Base-by-base conservation (phyloP, 2,329 filamentous ascomycete species). In the Aureobasidium sp. region DNA sequence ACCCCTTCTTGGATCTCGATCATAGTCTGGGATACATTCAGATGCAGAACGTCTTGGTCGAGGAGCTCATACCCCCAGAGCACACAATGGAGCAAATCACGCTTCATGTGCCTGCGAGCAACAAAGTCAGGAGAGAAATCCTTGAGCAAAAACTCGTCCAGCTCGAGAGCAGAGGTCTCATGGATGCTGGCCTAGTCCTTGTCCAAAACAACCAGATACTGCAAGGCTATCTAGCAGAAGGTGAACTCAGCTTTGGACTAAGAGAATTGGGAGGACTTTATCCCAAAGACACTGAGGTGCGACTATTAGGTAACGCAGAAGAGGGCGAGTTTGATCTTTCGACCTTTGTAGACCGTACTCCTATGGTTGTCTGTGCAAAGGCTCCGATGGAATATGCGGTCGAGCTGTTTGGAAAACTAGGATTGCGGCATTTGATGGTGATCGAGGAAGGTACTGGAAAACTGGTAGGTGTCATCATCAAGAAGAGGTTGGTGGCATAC, bases 351-450 rank as follows among this genome's bases (percentile, higher is more conserved):
- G 82, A 85, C 67, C 73, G 78, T 1, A 84, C 80, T 17, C 82
- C 82, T 1, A 64, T 85, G 62, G 78, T 72, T 1, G 70, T 85
- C 6, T 79, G 75, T 61, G 76, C 75, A 0, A 76, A 77, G 48
- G 81, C 82, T 47, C 82, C 82, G 10, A 75, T 85, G 67, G 83
- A 86, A 69, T 83, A 82, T 69, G 81, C 78, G 0, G 79, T 84
- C 1, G 83, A 85, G 70, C 80, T 85, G 78, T 84, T 85, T 73
- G 78, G 78, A 3, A 84, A 83, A 68, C 67, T 86, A 46, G 83
- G 82, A 0, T 65, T 84, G 65, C 71, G 82, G 63, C 77, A 84
- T 71, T 64, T 85, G 47, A 79, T 82, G 67, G 71, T 85, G 6
- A 75, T 79, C 1, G 80, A 82, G 64, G 79, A 82, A 63, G 80